Evolutionary conservation across 2,329 filamentous ascomycete genomes (phyloP).

Genomic region (Monilinia fructicola): DNA sequence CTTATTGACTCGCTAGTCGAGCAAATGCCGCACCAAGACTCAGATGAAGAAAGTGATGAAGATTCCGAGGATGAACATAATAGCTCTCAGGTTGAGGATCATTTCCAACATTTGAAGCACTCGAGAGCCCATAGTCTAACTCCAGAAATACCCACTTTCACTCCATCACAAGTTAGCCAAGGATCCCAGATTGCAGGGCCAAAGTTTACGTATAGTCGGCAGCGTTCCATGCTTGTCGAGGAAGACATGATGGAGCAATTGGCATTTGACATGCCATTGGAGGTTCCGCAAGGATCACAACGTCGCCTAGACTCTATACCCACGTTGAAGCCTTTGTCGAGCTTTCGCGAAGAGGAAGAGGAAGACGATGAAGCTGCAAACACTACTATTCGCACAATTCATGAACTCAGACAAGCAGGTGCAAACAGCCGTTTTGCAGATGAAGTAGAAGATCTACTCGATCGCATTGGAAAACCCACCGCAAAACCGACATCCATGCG

Average conservation of each 20-base stretch:
- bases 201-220: conserved; percentile 40
- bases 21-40: conserved; percentile 30
- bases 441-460: conserved; percentile 63
- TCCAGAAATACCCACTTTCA: conserved; percentile 21
- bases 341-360: conserved; percentile 38
- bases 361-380: conserved; percentile 33
- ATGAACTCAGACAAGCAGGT: conserved; percentile 64
- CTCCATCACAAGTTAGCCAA: conserved; percentile 32
- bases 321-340: conserved; percentile 33
- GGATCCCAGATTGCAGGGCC: conserved; percentile 36
- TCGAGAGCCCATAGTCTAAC: conserved; percentile 29
- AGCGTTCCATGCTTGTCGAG: conserved; percentile 41
- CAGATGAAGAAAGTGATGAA: conserved; percentile 25
- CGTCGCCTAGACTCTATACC: conserved; percentile 37
- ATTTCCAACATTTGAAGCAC: conserved; percentile 1
- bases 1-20: conserved; percentile 41
- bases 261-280: conserved; percentile 36
- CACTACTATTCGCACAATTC: conserved; percentile 59
- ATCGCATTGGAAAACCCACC: conserved; percentile 56
- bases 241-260: conserved; percentile 39
- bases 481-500: conserved; percentile 51
- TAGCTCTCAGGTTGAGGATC: conserved; percentile 21
- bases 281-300: conserved; percentile 26
- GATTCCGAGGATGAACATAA: conserved; percentile 22
- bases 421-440: conserved; percentile 66